Evolutionary conservation across 805 yeast genomes (phyloP).

Genomic region (Lipomyces spencermartinsiae): DNA sequence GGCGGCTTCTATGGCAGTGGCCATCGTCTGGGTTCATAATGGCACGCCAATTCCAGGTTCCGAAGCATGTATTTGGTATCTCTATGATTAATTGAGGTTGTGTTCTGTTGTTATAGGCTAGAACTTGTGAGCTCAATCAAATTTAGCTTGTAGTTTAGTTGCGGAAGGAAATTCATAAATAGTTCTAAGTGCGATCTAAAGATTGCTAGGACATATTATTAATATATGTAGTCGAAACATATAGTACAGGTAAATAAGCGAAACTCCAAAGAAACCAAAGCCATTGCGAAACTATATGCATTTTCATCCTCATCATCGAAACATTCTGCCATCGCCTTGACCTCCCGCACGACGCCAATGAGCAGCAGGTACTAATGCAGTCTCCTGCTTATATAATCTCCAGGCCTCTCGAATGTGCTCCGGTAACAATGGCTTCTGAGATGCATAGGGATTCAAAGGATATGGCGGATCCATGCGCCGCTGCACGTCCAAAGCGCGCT

Average conservation of each 20-base stretch:
- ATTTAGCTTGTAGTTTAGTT: neutral
- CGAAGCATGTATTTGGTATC: neutral
- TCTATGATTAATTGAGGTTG: neutral
- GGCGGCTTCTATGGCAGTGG: slow-evolving; percentile 84
- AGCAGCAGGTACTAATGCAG: slow-evolving; percentile 64
- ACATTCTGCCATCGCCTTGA: slow-evolving; percentile 72
- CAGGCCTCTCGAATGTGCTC: slow-evolving; percentile 90
- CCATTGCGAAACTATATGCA: neutral
- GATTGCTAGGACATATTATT: neutral
- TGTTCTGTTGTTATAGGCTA: neutral
- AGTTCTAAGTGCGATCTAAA: neutral
- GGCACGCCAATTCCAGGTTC: neutral
- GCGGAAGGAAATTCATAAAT: neutral
- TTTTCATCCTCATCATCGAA: slow-evolving; percentile 52
- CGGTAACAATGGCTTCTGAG: slow-evolving; percentile 66
- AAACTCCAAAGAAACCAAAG: neutral
- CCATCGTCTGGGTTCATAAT: slow-evolving; percentile 75
- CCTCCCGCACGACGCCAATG: slow-evolving; percentile 78
- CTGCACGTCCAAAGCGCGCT: slow-evolving; percentile 50
- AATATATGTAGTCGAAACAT: neutral
- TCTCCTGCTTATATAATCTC: slow-evolving; percentile 74
- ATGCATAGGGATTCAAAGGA: slow-evolving; percentile 44
- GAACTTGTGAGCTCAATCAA: neutral
- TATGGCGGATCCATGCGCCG: slow-evolving; percentile 49
- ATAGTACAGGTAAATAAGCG: neutral